A percentile compares a stretch with the other conserved stretches of the same genome.
These are phyloP conservation scores for Epichloe hybrida DNA, from an alignment of 2,329 filamentous ascomycete genomes.

Conservation along the genomic window DNA sequence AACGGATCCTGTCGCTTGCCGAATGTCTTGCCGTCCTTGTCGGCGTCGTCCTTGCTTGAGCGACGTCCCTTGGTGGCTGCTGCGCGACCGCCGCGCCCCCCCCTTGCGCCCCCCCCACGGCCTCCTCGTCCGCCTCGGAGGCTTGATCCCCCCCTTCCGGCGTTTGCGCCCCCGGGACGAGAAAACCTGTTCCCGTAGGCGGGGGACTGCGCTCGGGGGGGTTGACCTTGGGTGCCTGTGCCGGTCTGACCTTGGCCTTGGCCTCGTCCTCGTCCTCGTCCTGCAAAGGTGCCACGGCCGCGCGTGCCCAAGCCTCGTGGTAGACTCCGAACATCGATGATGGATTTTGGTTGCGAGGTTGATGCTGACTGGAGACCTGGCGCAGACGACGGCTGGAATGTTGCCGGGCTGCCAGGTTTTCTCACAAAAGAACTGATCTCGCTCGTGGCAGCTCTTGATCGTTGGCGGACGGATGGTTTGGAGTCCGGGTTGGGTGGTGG, in stretches of 20 bases:
- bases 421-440: constrained; percentile 20
- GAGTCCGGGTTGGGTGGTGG: constrained; percentile 10
- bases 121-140: constrained; percentile 9
- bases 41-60: constrained; percentile 13
- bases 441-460: constrained; percentile 20
- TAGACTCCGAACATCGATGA: constrained; percentile 27
- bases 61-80: constrained; percentile 9
- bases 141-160: constrained; percentile 2
- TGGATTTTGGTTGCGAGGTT: constrained; percentile 14
- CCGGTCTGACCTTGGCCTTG: constrained; percentile 5
- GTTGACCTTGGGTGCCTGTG: not conserved
- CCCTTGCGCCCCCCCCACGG: constrained; percentile 7
- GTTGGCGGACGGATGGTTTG: constrained; percentile 13
- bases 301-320: constrained; percentile 17
- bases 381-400: constrained; percentile 1
- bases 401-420: constrained; percentile 6
- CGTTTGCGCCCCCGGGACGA: constrained; percentile 1
- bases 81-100: constrained; percentile 3
- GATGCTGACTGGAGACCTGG: not conserved
- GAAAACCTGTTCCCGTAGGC: constrained; percentile 10
- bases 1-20: constrained; percentile 13
- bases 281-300: constrained; percentile 14
- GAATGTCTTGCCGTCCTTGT: constrained; percentile 9
- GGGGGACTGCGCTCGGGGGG: constrained; percentile 2
- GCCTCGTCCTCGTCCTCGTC: constrained; percentile 9